Evolutionary conservation across 1,139 yeast genomes (phyloP).

Genomic region (Yarrowia galli): DNA sequence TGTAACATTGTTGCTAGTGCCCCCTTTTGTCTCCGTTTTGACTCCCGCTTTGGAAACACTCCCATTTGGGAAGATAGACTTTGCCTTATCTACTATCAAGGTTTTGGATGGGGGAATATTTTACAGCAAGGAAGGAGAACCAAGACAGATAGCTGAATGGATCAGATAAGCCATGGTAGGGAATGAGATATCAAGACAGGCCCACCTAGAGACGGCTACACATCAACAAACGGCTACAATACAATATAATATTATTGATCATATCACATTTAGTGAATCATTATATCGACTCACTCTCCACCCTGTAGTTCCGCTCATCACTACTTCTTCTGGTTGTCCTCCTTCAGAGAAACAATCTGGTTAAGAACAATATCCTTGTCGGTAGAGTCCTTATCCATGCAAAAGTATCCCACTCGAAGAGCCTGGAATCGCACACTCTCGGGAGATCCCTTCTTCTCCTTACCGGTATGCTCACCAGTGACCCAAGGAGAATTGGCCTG

Average conservation of each 20-base stretch:
- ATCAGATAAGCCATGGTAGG: too few species aligned
- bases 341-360: slow-evolving; percentile 90
- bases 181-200: too few species aligned
- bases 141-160: too few species aligned
- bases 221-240: too few species aligned
- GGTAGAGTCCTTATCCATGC: slow-evolving; percentile 81
- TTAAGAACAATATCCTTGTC: slow-evolving; percentile 71
- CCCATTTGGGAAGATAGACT: slow-evolving; percentile 2
- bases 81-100: slow-evolving; percentile 26
- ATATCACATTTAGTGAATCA: background rate
- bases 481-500: slow-evolving; percentile 78
- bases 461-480: slow-evolving; percentile 57
- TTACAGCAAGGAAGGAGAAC: background rate
- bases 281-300: background rate
- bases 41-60: background rate
- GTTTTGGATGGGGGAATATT: background rate
- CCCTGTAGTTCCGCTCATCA: background rate
- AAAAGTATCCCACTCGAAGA: slow-evolving; percentile 94
- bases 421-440: slow-evolving; percentile 98
- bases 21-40: too few species aligned
- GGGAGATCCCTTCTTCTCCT: slow-evolving; percentile 65
- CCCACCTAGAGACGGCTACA: too few species aligned
- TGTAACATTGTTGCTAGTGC: too few species aligned
- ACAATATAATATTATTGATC: background rate
- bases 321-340: slow-evolving; percentile 54